Base-by-base conservation (phyloP, 208 protist species). In the Leishmania lainsoni region DNA sequence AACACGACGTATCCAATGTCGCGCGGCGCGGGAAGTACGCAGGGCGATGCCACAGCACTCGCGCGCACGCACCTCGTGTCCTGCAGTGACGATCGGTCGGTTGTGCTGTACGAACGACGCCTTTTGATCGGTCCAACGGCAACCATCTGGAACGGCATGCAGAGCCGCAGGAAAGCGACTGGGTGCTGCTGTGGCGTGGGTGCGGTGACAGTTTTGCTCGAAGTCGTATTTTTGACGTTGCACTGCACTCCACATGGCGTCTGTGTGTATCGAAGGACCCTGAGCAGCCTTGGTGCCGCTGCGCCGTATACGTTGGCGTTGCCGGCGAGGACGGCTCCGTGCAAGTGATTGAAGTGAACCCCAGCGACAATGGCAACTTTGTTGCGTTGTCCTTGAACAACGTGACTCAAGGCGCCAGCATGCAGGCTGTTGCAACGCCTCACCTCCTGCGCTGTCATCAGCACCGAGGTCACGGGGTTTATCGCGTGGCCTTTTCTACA, bases 71-170 rank as follows among this genome's bases (percentile, higher is more conserved):
- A 84, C 61, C 72, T 95, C 29, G 91, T 91, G 3, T 94, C 94
- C 1, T 94, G 94, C 78, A 96, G 91, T 78, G 94, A 96, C 72
- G 92, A 97, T 81, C 89, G 92, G 29, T 88, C 86, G 5, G 94
- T 88, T 22, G 84, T 87, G 4, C 58, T 95, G 6, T 93, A 90
- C 71, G 75, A 75, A 6, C 73, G 81, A 52, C 20, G 45, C 4
- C 14, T n/a, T 20, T 8, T 14, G 4, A 58, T 32, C 42, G 65
- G 26, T 17, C 51, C 54, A 29, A 17, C 52, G 16, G 22, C 51
- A 73, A 14, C 20, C 48, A 5, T 10, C n/a, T 63, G 5, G 29
- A 76, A 52, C 26, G 9, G 14, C 35, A 29, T 5, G 48, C 59
- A n/a, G n/a, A 2, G 42, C 26, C 29, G 12, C 29, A 39, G n/a